These are phyloP conservation scores for Kwoniella sp. DNA, from an alignment of 768 basidiomycete species.

Conservation along the genomic window DNA sequence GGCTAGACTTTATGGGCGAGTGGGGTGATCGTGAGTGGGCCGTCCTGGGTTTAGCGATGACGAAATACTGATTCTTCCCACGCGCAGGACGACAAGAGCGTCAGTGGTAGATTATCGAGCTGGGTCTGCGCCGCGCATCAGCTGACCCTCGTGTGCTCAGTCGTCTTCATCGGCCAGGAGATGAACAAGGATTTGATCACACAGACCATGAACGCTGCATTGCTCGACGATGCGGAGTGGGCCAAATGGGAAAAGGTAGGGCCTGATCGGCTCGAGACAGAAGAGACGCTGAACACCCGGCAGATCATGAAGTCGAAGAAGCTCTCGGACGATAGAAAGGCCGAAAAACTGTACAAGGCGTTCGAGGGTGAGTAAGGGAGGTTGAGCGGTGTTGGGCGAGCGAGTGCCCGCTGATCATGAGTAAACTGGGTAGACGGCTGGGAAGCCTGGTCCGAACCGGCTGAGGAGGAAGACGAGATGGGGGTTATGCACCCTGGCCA, in stretches of 20 bases:
- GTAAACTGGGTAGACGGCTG: conserved; percentile 31
- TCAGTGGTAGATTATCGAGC: conserved; percentile 35
- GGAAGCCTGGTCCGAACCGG: conserved; percentile 39
- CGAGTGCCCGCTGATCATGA: no score
- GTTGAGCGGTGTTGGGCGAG: neutral
- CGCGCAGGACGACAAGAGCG: conserved; percentile 23
- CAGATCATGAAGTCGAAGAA: conserved; percentile 22
- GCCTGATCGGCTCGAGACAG: neutral
- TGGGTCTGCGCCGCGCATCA: neutral
- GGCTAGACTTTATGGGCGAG: conserved; percentile 43
- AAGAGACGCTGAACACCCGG: neutral
- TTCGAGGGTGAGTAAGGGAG: conserved; percentile 34
- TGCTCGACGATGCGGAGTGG: conserved; percentile 47
- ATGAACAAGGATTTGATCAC: conserved; percentile 30
- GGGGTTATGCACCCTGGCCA: conserved; percentile 5
- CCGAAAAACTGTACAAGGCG: conserved; percentile 34
- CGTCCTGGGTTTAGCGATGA: no score
- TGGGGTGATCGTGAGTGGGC: conserved; percentile 50
- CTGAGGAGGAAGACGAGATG: conserved; percentile 9
- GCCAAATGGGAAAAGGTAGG: conserved; percentile 31
- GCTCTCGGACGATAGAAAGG: conserved; percentile 26
- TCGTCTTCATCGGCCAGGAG: conserved; percentile 34
- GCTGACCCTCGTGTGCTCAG: neutral
- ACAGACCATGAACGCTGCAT: conserved; percentile 33
- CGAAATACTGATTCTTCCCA: no score